Evolutionary conservation across 805 yeast species (phyloP).

Genomic region (Starmerella scarabaei): DNA sequence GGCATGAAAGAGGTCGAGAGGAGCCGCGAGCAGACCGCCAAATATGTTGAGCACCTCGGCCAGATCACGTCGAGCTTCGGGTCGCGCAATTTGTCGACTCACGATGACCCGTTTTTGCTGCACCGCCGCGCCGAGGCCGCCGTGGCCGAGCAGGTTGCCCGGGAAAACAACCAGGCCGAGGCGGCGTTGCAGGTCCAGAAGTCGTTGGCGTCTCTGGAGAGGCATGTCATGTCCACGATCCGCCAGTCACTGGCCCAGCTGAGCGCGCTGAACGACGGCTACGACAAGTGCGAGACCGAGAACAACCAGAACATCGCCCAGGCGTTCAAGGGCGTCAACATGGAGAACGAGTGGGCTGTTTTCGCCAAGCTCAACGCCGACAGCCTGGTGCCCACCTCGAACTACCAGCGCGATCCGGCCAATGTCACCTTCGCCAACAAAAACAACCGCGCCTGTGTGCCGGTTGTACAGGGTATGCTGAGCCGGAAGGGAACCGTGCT

Average conservation of each 20-base stretch:
- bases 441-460: conserved; percentile 31
- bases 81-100: conserved; percentile 28
- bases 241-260: conserved; percentile 31
- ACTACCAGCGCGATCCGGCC: conserved; percentile 30
- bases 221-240: conserved; percentile 33
- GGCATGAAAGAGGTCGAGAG: conserved; percentile 30
- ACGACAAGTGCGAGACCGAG: conserved; percentile 25
- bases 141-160: conserved; percentile 33
- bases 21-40: conserved; percentile 28
- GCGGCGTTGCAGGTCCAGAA: conserved; percentile 34
- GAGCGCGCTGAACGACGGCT: conserved; percentile 24
- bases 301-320: conserved; percentile 26
- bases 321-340: conserved; percentile 28
- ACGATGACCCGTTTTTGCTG: conserved; percentile 36
- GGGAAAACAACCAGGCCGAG: conserved; percentile 37
- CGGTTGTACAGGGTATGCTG: conserved; percentile 38
- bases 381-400: conserved; percentile 27
- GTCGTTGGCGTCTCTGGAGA: conserved; percentile 32
- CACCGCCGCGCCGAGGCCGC: conserved; percentile 30
- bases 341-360: conserved; percentile 35
- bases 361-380: conserved; percentile 29
- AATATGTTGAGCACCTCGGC: conserved; percentile 29
- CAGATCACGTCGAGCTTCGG: conserved; percentile 28
- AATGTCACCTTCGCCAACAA: conserved; percentile 31
- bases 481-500: conserved; percentile 34